Base-by-base conservation (phyloP, 805 yeast genomes). In the Jamesozyma gamospora region DNA sequence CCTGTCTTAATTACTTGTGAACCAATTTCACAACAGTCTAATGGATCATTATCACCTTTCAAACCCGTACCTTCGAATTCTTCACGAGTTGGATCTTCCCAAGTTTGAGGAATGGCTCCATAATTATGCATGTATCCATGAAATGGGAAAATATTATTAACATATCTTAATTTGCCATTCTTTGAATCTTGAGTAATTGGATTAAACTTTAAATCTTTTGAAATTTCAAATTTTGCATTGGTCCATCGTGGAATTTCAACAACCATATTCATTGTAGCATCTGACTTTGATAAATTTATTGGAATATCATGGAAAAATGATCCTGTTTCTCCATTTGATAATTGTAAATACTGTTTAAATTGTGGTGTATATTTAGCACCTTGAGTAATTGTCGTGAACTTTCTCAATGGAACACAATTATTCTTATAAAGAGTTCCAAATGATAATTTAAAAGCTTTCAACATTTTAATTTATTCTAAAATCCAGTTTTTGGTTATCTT, bases 1-100 rank as follows among this genome's bases (percentile, higher is more conserved):
- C 95, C 95, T 13, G 76, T 69, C 40, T 66, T 50, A 30, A 75
- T 69, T 3, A 80, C 71, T 9, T 56, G 48, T 33, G 73, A 67
- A 16, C 95, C 94, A 43, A 90, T 85, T 55, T 90, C 98, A 56
- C 95, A 79, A 34, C 88, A 88, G 56, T 90, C 98, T 45, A 90
- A 66, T 3, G 98, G 98, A 63, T 90, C 98, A 56, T 86, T 84
- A 65, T 90, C 98, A 45, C 98, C 98, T 44, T 64, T 63, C 28
- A 72, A 60, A 3, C 60, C 50, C 47, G 70, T 72, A 55, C 65
- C 70, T 43, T 74, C 66, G 58, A 51, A 64, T 9, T 40, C 38
- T n/a, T 34, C 33, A 3, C 30, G 25, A 16, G 79, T 74, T n/a
- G 94, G 94, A 57, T 92, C 94, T 64, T 90, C 98, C 97, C 97